Evolutionary conservation across 306 rosid species (phyloP).

Genomic region (Prinsepia uniflora): DNA sequence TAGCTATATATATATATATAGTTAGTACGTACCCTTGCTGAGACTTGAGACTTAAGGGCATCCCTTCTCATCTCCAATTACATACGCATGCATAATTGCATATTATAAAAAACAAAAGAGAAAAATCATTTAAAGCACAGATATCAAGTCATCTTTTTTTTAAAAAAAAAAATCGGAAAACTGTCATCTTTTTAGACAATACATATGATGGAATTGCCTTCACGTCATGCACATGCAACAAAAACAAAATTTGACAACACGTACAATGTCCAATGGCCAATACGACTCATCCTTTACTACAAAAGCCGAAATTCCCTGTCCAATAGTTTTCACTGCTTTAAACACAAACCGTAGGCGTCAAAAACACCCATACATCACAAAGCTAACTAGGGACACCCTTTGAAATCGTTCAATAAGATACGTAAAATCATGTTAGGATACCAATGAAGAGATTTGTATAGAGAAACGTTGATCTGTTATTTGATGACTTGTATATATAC

Average conservation of each 20-base stretch:
- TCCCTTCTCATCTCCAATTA: conserved; percentile 27
- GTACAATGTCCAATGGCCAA: conserved; percentile 19
- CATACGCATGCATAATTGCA: background rate
- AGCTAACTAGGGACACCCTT: background rate
- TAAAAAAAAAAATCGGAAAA: too few relatives aligned
- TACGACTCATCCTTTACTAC: conserved; percentile 17
- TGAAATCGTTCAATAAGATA: too few relatives aligned
- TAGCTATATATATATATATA: too few relatives aligned
- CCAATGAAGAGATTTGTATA: too few relatives aligned
- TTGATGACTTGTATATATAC: too few relatives aligned
- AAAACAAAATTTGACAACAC: conserved; percentile 31
- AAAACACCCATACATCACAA: background rate
- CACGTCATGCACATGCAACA: conserved; percentile 58
- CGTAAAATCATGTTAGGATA: too few relatives aligned
- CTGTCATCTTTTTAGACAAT: conserved; percentile 17
- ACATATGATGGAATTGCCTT: conserved; percentile 52
- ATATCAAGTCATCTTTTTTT: conserved; percentile 22
- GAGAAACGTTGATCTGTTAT: too few relatives aligned
- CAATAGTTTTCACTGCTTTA: conserved; percentile 24
- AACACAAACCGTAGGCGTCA: background rate
- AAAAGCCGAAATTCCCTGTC: conserved; percentile 41
- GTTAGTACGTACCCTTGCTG: too few relatives aligned
- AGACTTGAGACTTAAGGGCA: conserved; percentile 18
- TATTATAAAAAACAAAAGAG: background rate
- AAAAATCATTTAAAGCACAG: conserved; percentile 26